phyloP scores from a whole-genome alignment of 2,329 filamentous ascomycete species.

The Paraphaeosphaeria minitans region DNA sequence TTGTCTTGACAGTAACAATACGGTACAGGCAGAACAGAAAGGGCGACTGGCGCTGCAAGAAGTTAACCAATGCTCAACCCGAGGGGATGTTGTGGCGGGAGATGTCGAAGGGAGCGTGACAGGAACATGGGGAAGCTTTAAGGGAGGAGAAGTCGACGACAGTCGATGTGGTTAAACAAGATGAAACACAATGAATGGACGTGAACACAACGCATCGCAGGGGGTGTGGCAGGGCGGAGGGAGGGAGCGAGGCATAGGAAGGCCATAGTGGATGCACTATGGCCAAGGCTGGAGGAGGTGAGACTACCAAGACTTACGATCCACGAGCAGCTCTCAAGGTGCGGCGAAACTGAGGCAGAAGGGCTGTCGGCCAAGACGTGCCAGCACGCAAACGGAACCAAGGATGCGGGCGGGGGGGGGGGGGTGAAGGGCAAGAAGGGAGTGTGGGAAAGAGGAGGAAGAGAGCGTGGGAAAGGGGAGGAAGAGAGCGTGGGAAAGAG shows the following conservation, averaged over 20 bases:
- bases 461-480: constrained; percentile 23
- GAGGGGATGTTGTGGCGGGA: constrained; percentile 1
- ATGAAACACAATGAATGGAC: constrained; percentile 19
- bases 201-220: constrained; percentile 17
- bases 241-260: not conserved
- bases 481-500: constrained; percentile 19
- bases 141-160: not conserved
- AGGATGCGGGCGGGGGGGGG: constrained; percentile 24
- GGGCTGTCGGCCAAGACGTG: constrained; percentile 46
- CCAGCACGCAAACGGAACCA: constrained; percentile 40
- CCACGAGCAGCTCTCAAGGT: constrained; percentile 32
- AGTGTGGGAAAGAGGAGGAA: constrained; percentile 24
- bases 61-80: constrained; percentile 22
- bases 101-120: not conserved
- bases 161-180: constrained; percentile 14
- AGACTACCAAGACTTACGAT: constrained; percentile 40
- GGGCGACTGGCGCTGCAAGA: constrained; percentile 27
- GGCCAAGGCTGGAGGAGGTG: constrained; percentile 21
- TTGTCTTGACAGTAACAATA: constrained; percentile 18
- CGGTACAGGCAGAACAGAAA: constrained; percentile 21
- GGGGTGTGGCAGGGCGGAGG: constrained; percentile 13
- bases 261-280: constrained; percentile 20
- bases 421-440: constrained; percentile 24
- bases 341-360: constrained; percentile 32
- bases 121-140: constrained; percentile 1